These are phyloP conservation scores for Metschnikowia continentalis DNA, from an alignment of 805 yeast genomes.

Conservation along the genomic window DNA sequence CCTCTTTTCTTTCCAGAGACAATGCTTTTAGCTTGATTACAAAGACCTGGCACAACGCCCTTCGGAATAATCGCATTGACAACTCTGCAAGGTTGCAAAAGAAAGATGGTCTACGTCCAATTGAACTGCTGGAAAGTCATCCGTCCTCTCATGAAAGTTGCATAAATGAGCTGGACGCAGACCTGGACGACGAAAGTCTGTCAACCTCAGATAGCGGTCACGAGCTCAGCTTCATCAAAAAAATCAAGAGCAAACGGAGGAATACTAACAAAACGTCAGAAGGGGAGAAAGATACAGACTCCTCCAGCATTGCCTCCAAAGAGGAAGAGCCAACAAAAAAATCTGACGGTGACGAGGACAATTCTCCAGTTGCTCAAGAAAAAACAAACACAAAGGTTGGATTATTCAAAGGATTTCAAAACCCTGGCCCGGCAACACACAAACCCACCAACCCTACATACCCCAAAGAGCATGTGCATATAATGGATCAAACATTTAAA, in stretches of 20 bases:
- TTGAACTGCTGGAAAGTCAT: neutral
- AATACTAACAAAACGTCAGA: neutral
- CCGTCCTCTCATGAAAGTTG: slow-evolving; percentile 3
- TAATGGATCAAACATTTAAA: slow-evolving; percentile 46
- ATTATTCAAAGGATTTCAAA: slow-evolving; percentile 19
- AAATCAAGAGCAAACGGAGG: slow-evolving; percentile 7
- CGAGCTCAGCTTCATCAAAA: slow-evolving; percentile 13
- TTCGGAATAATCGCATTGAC: slow-evolving; percentile 18
- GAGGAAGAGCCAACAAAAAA: neutral
- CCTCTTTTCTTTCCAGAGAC: slow-evolving; percentile 62
- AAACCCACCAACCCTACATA: slow-evolving; percentile 49
- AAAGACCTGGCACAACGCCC: slow-evolving; percentile 54
- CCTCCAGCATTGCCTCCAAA: neutral
- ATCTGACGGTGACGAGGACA: neutral
- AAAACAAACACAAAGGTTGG: neutral
- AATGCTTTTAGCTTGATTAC: slow-evolving; percentile 47
- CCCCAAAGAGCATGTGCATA: slow-evolving; percentile 39
- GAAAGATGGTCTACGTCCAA: neutral
- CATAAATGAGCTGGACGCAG: slow-evolving; percentile 19
- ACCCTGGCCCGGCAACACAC: slow-evolving; percentile 65
- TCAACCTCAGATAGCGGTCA: slow-evolving; percentile 20
- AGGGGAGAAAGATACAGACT: neutral
- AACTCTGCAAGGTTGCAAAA: slow-evolving; percentile 5
- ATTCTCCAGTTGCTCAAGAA: neutral
- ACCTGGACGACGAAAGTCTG: slow-evolving; percentile 14